phyloP scores from a whole-genome alignment of 1,284 basidiomycete genomes.

The Thelephora terrestris region DNA sequence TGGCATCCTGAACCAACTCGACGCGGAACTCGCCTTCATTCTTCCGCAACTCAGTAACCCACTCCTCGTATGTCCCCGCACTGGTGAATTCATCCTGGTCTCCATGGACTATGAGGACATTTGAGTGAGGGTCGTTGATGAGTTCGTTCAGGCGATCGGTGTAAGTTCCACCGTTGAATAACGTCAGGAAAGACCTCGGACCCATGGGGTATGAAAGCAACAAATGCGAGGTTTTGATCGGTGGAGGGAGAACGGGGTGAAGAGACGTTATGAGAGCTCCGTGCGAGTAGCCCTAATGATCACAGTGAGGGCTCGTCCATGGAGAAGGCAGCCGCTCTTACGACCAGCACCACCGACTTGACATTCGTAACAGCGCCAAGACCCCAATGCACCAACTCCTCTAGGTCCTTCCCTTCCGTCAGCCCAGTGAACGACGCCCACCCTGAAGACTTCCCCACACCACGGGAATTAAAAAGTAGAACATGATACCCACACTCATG shows the following conservation, averaged over 20 bases:
- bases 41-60: slow-evolving; percentile 34
- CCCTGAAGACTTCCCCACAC: slow-evolving; percentile 62
- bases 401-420: slow-evolving; percentile 56
- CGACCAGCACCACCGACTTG: slow-evolving; percentile 40
- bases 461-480: slow-evolving; percentile 65
- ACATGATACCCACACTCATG: slow-evolving; percentile 41
- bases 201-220: slow-evolving; percentile 72
- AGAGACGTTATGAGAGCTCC: slow-evolving; percentile 64
- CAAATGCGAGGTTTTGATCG: slow-evolving; percentile 50
- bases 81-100: slow-evolving; percentile 67
- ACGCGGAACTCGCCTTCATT: slow-evolving; percentile 17
- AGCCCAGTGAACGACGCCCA: slow-evolving; percentile 61
- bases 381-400: slow-evolving; percentile 49
- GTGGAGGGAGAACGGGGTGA: slow-evolving; percentile 37
- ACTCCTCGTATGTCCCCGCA: slow-evolving; percentile 40
- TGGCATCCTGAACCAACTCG: slow-evolving; percentile 28
- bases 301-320: neutral
- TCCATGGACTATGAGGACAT: slow-evolving; percentile 58
- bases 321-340: slow-evolving; percentile 21
- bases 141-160: slow-evolving; percentile 38
- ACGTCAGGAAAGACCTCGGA: slow-evolving; percentile 55
- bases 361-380: slow-evolving; percentile 34
- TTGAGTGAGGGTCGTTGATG: slow-evolving; percentile 30
- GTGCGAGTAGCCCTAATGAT: slow-evolving; percentile 65
- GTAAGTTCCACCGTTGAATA: slow-evolving; percentile 52